phyloP scores from a whole-genome alignment of 1,284 basidiomycete genomes.

The Microbotryomycetes sp. region DNA sequence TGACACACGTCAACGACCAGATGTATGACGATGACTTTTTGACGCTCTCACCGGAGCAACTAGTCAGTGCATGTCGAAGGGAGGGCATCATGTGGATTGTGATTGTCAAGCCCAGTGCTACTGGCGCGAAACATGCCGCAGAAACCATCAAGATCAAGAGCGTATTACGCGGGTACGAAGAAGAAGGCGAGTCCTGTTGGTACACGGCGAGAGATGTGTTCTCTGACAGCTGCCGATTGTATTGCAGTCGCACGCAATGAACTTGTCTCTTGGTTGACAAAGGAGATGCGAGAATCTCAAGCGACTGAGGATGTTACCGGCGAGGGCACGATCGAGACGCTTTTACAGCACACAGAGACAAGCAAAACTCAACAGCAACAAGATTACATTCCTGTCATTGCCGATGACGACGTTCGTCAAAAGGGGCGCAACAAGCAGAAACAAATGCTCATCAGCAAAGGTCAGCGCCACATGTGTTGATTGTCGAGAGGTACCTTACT shows the following conservation, averaged over 20 bases:
- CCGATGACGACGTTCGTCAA: slow-evolving; percentile 31
- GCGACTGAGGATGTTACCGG: slow-evolving; percentile 11
- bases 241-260: slow-evolving; percentile 32
- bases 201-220: background rate
- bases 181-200: slow-evolving; percentile 16
- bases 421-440: slow-evolving; percentile 34
- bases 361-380: slow-evolving; percentile 17
- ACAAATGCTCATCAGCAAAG: slow-evolving; percentile 28
- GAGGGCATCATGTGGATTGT: slow-evolving; percentile 37
- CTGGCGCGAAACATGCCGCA: slow-evolving; percentile 1
- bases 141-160: slow-evolving; percentile 31
- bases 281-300: slow-evolving; percentile 27
- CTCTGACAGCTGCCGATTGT: too few species aligned
- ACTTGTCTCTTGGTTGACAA: slow-evolving; percentile 25
- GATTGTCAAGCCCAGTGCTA: slow-evolving; percentile 35
- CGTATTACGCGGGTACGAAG: slow-evolving; percentile 28
- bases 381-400: slow-evolving; percentile 26
- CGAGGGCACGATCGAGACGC: slow-evolving; percentile 14
- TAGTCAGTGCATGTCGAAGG: slow-evolving; percentile 30
- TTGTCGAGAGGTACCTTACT: background rate
- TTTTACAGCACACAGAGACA: background rate
- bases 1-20: slow-evolving; percentile 7
- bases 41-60: slow-evolving; percentile 32
- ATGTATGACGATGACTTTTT: slow-evolving; percentile 36
- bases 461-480: slow-evolving; percentile 5